Evolutionary conservation across 2,329 filamentous ascomycete species (phyloP).

Genomic region (Teratosphaeria gauchensis): DNA sequence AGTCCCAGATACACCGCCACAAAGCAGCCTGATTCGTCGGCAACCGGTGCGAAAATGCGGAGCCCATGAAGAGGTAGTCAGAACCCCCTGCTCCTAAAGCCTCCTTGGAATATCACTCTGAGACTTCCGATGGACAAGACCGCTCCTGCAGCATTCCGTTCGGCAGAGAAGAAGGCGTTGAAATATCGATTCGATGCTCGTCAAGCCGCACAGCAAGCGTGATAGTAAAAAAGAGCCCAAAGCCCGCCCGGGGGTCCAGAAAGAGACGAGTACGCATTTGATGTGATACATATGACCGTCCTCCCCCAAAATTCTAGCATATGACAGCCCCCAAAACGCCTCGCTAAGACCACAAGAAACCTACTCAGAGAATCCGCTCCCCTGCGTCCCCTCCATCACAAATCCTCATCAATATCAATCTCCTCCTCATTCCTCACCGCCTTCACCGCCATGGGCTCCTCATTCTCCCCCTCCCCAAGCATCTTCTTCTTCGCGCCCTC

Average conservation of each 20-base stretch:
- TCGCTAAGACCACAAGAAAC: background rate
- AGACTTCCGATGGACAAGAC: too few relatives aligned
- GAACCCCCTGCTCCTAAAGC: too few relatives aligned
- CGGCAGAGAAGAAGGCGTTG: too few relatives aligned
- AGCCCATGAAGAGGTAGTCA: too few relatives aligned
- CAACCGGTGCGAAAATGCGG: too few relatives aligned
- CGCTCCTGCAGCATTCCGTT: too few relatives aligned
- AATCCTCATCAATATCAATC: slow-evolving; percentile 27
- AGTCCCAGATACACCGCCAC: too few relatives aligned
- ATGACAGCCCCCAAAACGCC: background rate
- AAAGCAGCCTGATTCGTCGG: too few relatives aligned
- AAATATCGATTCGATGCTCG: too few relatives aligned
- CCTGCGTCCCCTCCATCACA: slow-evolving; percentile 7
- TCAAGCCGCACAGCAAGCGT: too few relatives aligned
- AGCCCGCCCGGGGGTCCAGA: background rate
- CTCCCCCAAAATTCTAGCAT: background rate
- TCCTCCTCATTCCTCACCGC: slow-evolving; percentile 19
- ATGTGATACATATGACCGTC: background rate
- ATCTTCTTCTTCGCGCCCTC: slow-evolving; percentile 23
- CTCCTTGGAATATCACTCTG: too few relatives aligned
- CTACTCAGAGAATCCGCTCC: background rate
- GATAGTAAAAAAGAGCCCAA: background rate
- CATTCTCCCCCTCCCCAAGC: slow-evolving; percentile 2
- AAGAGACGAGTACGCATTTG: background rate
- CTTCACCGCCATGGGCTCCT: slow-evolving; percentile 1